These are phyloP conservation scores for Macrolepiota albuminosa DNA, from an alignment of 768 basidiomycete genomes.

Conservation along the genomic window DNA sequence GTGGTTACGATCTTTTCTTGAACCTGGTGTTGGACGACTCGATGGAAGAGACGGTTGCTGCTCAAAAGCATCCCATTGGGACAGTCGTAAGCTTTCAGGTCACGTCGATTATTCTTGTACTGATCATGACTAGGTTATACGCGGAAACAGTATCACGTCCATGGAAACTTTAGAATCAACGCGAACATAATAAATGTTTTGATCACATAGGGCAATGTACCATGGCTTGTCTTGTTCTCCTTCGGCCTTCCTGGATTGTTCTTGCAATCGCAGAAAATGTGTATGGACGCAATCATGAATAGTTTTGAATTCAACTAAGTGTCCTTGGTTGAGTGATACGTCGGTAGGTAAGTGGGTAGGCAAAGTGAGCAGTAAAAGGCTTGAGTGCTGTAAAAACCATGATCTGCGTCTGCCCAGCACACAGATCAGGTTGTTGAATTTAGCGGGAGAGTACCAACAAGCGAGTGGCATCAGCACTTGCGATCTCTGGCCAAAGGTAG, in stretches of 20 bases:
- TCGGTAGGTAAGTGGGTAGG: too few relatives aligned
- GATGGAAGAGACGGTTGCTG: conserved; percentile 84
- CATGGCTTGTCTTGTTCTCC: background rate
- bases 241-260: background rate
- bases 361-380: too few relatives aligned
- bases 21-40: conserved; percentile 98
- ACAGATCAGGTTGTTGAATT: too few relatives aligned
- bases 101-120: conserved; percentile 1
- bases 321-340: background rate
- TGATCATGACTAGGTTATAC: conserved; percentile 67
- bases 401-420: too few relatives aligned
- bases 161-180: conserved; percentile 84
- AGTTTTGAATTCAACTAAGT: background rate
- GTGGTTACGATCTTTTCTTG: conserved; percentile 98
- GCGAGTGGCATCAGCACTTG: too few relatives aligned
- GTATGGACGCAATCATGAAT: background rate
- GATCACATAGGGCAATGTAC: conserved; percentile 9
- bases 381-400: too few relatives aligned
- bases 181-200: conserved; percentile 18
- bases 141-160: conserved; percentile 93
- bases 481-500: too few relatives aligned
- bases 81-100: conserved; percentile 64
- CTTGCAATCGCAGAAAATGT: background rate
- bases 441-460: too few relatives aligned
- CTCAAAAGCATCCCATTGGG: conserved; percentile 86